phyloP scores from a whole-genome alignment of 345 rosid genomes.

The Brassica rapa region DNA sequence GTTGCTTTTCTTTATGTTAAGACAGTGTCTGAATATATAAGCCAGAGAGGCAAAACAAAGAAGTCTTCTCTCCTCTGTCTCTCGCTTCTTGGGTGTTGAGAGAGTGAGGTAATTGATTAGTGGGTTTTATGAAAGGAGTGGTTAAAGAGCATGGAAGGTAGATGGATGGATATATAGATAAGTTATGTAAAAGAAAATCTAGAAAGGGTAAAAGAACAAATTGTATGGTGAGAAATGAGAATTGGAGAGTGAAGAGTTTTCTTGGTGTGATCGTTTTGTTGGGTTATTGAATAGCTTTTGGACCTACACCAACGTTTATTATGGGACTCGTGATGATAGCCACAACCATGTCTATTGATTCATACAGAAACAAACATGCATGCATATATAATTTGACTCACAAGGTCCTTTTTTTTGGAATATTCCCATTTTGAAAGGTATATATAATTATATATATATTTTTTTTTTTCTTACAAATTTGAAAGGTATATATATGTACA shows the following conservation, averaged over 20 bases:
- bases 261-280: slow-evolving; percentile 43
- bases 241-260: slow-evolving; percentile 30
- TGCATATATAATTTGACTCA: not conserved
- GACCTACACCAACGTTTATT: slow-evolving; percentile 35
- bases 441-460: not conserved
- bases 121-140: slow-evolving; percentile 26
- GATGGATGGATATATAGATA: slow-evolving; percentile 23
- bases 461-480: not conserved
- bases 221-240: slow-evolving; percentile 42
- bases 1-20: slow-evolving; percentile 14
- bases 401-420: not conserved
- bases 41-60: slow-evolving; percentile 22
- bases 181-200: slow-evolving; percentile 23
- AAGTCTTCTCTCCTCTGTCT: slow-evolving; percentile 19
- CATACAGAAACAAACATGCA: slow-evolving; percentile 6
- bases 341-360: slow-evolving; percentile 17
- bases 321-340: slow-evolving; percentile 3
- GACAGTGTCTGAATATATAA: slow-evolving; percentile 33
- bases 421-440: not conserved
- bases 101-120: slow-evolving; percentile 9
- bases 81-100: slow-evolving; percentile 27
- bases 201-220: slow-evolving; percentile 17
- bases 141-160: slow-evolving; percentile 39
- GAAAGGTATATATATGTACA: not conserved
- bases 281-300: slow-evolving; percentile 37